Conservation (phyloP, 257 asterid species). For the Oldenlandia corymbosa region DNA sequence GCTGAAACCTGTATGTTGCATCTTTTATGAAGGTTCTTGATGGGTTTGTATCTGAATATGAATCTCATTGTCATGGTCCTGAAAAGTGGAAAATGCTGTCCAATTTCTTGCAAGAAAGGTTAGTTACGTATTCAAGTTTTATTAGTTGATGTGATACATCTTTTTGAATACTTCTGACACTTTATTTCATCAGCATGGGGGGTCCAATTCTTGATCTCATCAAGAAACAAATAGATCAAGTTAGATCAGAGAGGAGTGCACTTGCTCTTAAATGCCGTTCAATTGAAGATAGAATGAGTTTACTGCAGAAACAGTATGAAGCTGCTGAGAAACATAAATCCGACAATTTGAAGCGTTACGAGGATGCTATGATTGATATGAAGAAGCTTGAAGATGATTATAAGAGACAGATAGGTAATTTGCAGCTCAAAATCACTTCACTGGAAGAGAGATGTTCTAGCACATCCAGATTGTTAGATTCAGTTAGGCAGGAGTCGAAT, state of each 20-base stretch:
- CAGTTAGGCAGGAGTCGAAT: conserved; percentile 54
- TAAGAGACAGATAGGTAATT: conserved; percentile 61
- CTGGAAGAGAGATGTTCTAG: conserved; percentile 79
- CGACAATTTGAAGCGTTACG: conserved; percentile 85
- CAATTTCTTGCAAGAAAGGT: conserved; percentile 78
- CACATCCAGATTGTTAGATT: conserved; percentile 55
- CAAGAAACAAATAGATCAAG: conserved; percentile 74
- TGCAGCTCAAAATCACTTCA: conserved; percentile 70
- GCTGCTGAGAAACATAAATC: conserved; percentile 83
- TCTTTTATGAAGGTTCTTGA: conserved; percentile 62
- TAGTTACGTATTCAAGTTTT: conserved; percentile 24
- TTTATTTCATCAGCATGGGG: conserved; percentile 74
- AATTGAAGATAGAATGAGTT: conserved; percentile 64
- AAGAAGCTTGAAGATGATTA: conserved; percentile 76
- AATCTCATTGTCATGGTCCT: conserved; percentile 84
- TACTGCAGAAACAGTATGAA: conserved; percentile 84
- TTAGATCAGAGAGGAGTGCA: conserved; percentile 71
- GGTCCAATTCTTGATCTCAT: conserved; percentile 84
- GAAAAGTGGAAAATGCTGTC: conserved; percentile 86
- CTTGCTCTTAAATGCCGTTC: conserved; percentile 81
- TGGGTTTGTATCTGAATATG: conserved; percentile 70
- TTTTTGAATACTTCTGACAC: conserved; percentile 21
- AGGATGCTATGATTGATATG: conserved; percentile 80
- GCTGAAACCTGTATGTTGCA: not conserved
- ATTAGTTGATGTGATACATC: not conserved